Base-by-base conservation (phyloP, 2,329 filamentous ascomycete species). In the Venturia asperata region DNA sequence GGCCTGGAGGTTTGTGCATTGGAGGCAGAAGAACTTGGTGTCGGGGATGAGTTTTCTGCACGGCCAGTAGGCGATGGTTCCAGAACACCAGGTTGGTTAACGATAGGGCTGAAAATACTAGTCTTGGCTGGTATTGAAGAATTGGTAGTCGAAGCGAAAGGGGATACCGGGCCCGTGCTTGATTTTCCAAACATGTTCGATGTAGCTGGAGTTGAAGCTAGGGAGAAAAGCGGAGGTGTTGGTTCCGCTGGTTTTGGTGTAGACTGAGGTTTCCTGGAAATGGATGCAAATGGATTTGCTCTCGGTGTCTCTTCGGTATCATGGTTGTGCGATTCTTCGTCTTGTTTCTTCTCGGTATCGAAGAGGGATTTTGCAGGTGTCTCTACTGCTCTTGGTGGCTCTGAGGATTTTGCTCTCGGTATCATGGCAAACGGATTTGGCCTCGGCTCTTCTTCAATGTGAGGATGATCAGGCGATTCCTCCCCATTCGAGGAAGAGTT, bases 271-370 rank as follows among this genome's bases (percentile, higher is more conserved):
- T 43, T 47, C 42, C 27, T 34, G 7, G 52, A 19, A n/a, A 58
- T 37, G 30, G 27, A 58, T 42, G 63, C 63, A 58, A 64, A 60
- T 43, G 63, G 63, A n/a, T 64, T 64, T n/a, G 63, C 34, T 34
- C 43, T 52, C 47, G 63, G 39, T 39, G 47, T 60, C 37, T 60
- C 47, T 27, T 52, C 47, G 47, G 11, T 17, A 30, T 52, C 34
- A 17, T 64, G 21, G 21, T 17, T 52, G 11, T 43, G 30, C 5
- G 37, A 19, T 39, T 30, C 24, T 11, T 60, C 49, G 27, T 37
- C 37, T 56, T 56, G 34, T 17, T 43, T 45, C 37, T 60, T 42
- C 43, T 27, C 52, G 24, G 17, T n/a, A 27, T 30, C 27, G 52
- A 58, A 58, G 5, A 61, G 9, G 6, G 47, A 27, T 37, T 41